Percentiles rank a stretch among this genome's conserved stretches.
Conservation (phyloP, 305 asterid species). For the Rubia balearica region DNA sequence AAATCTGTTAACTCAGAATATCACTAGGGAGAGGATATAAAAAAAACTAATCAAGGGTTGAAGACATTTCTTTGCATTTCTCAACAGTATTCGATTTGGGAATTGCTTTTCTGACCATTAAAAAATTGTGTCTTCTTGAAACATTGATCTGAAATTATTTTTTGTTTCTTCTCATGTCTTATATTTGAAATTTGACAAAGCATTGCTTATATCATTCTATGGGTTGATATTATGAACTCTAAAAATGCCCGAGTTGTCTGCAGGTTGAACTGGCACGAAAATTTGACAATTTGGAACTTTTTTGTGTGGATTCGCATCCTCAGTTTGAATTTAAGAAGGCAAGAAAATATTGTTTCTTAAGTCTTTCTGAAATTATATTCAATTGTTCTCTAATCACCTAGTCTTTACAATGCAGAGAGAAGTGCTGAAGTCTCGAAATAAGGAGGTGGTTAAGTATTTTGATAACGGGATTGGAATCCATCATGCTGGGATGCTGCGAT, state of each 20-base stretch:
- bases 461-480: constrained; percentile 90
- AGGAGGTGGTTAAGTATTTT: constrained; percentile 76
- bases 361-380: constrained; percentile 5
- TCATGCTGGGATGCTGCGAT: constrained; percentile 98
- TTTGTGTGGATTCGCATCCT: constrained; percentile 61
- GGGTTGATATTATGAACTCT: not conserved
- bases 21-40: not conserved
- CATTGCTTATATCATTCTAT: not conserved
- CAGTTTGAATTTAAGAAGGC: constrained; percentile 78
- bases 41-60: not conserved
- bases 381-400: constrained; percentile 16
- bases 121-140: no score
- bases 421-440: constrained; percentile 91
- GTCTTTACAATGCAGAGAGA: constrained; percentile 58
- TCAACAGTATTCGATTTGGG: not conserved
- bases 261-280: constrained; percentile 74
- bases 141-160: not conserved
- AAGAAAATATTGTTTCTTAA: constrained; percentile 27
- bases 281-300: constrained; percentile 58
- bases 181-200: not conserved
- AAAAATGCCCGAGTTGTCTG: constrained; percentile 18
- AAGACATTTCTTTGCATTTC: not conserved
- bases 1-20: not conserved
- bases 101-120: not conserved
- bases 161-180: not conserved